These are phyloP conservation scores for Monosporascus sp. DNA, from an alignment of 2,329 filamentous ascomycete species.

Conservation along the genomic window DNA sequence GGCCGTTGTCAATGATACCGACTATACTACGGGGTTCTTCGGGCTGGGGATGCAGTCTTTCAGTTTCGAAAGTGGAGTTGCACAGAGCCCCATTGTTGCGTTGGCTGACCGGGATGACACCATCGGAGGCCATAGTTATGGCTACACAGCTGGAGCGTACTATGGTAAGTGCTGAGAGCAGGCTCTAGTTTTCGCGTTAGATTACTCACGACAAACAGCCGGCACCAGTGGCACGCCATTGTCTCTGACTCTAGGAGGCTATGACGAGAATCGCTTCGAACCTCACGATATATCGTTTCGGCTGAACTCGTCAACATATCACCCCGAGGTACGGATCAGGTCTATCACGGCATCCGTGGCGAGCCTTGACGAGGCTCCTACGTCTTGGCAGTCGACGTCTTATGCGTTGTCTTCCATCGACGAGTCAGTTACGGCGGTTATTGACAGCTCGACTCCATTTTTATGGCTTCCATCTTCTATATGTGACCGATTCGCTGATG, in stretches of 20 bases:
- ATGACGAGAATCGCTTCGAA: constrained; percentile 58
- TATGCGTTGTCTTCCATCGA: constrained; percentile 39
- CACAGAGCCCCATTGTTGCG: constrained; percentile 48
- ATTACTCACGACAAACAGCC: constrained; percentile 25
- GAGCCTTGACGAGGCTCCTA: constrained; percentile 24
- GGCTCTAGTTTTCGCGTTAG: background rate
- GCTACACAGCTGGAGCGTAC: constrained; percentile 69
- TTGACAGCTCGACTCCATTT: constrained; percentile 61
- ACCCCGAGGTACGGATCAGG: constrained; percentile 56
- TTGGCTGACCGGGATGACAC: constrained; percentile 52
- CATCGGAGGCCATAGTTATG: constrained; percentile 69
- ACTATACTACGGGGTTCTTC: constrained; percentile 49
- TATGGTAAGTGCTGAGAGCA: constrained; percentile 49
- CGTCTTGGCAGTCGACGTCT: constrained; percentile 35
- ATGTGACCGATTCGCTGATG: constrained; percentile 59
- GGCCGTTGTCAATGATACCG: constrained; percentile 50
- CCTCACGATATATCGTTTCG: constrained; percentile 57
- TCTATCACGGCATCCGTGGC: constrained; percentile 41
- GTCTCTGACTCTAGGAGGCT: constrained; percentile 65
- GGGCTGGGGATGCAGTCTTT: constrained; percentile 52
- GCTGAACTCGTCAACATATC: constrained; percentile 47
- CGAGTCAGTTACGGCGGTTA: constrained; percentile 44
- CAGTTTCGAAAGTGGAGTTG: constrained; percentile 43
- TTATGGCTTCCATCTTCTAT: constrained; percentile 56
- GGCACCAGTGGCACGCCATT: constrained; percentile 38